Percentiles rank a stretch among this genome's conserved stretches.
Conservation (phyloP, 352 stramenopile species). For the Pseudoperonospora humuli region DNA sequence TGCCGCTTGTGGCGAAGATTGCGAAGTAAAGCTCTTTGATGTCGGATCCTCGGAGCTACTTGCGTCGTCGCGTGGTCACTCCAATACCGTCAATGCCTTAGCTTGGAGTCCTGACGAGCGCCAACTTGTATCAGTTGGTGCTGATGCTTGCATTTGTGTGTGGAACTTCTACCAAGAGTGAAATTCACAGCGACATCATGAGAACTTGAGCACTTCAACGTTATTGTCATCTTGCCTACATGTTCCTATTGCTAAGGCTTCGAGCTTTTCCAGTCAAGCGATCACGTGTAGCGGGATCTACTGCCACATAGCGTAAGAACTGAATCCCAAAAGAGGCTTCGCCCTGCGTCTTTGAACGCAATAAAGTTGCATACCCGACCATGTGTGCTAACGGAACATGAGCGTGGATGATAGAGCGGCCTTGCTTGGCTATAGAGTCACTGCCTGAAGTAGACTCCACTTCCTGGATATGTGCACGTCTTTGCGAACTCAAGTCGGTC, state of each 20-base stretch:
- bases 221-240: constrained; percentile 8
- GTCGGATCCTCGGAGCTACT: too few species aligned
- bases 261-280: constrained; percentile 27
- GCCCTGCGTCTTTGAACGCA: constrained; percentile 74
- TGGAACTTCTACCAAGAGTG: constrained; percentile 84
- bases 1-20: constrained; percentile 75
- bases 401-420: constrained; percentile 50
- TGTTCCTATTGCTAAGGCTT: constrained; percentile 1
- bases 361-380: constrained; percentile 68
- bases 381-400: constrained; percentile 68
- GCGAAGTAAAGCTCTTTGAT: constrained; percentile 76
- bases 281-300: constrained; percentile 44
- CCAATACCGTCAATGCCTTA: too few species aligned
- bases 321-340: constrained; percentile 75
- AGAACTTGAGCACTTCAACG: constrained; percentile 9
- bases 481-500: constrained; percentile 62
- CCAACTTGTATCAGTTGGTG: constrained; percentile 89
- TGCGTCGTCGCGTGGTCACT: too few species aligned
- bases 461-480: constrained; percentile 61
- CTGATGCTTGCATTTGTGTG: too few species aligned
- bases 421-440: constrained; percentile 15
- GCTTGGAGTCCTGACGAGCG: too few species aligned
- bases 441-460: constrained; percentile 27
- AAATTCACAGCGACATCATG: not conserved
- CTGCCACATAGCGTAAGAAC: constrained; percentile 60